Evolutionary conservation across 2,329 filamentous ascomycete species (phyloP).

Genomic region (Teratosphaeriaceae sp.): DNA sequence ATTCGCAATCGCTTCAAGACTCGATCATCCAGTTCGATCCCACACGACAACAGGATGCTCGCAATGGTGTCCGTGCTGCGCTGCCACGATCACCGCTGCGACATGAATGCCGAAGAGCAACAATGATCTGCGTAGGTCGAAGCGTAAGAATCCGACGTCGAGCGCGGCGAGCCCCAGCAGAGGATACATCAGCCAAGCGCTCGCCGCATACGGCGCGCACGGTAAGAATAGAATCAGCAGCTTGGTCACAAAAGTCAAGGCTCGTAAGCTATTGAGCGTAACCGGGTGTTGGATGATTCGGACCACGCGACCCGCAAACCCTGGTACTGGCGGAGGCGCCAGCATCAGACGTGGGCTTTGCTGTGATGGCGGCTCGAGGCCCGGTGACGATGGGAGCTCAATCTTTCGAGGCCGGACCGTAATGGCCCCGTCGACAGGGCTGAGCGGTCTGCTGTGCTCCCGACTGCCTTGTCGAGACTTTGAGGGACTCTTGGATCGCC

Average conservation of each 20-base stretch:
- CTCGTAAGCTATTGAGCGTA: conserved; percentile 37
- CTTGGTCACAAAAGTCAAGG: conserved; percentile 62
- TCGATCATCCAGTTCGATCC: no score
- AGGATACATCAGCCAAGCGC: conserved; percentile 57
- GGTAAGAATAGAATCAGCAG: conserved; percentile 56
- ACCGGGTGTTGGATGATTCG: conserved; percentile 31
- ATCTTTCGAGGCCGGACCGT: conserved; percentile 13
- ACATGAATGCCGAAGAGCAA: conserved; percentile 44
- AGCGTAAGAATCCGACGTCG: conserved; percentile 44
- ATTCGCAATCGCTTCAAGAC: no score
- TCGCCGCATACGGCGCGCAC: conserved; percentile 67
- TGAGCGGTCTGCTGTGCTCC: conserved; percentile 8
- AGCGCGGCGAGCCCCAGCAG: conserved; percentile 62
- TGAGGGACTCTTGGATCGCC: conserved; percentile 9
- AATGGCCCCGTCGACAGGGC: conserved; percentile 10
- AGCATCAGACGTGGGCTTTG: conserved; percentile 29
- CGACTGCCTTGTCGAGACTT: conserved; percentile 3
- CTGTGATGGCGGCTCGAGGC: conserved; percentile 10
- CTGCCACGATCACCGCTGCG: conserved; percentile 31
- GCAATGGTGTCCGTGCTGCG: conserved; percentile 4
- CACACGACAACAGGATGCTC: conserved; percentile 5
- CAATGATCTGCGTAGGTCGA: conserved; percentile 32
- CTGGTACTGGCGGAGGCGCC: conserved; percentile 26
- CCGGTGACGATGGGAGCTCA: conserved; percentile 7
- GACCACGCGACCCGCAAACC: conserved; percentile 20